A percentile compares a stretch with the other conserved stretches of the same genome.
These are phyloP conservation scores for Haematococcus lacustris DNA, from an alignment of 139 green algal genomes.

Conservation along the genomic window DNA sequence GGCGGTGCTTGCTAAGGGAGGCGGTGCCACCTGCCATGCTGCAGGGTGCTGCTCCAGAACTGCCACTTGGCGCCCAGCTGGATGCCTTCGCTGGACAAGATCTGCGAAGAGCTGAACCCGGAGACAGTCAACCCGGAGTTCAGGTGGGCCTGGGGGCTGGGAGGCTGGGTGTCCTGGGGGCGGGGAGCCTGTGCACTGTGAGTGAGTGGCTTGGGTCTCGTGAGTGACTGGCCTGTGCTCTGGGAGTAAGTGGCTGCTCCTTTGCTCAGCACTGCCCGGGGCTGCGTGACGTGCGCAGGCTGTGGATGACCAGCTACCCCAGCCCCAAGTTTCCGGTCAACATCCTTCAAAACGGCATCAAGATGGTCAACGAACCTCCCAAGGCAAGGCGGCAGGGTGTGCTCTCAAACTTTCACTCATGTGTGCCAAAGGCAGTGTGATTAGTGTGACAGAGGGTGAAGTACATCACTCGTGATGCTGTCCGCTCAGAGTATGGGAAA, in stretches of 20 bases:
- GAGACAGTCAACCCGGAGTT: constrained; percentile 55
- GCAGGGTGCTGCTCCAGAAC: constrained; percentile 53
- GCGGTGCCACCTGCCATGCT: too few relatives aligned
- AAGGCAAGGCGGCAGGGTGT: too few relatives aligned
- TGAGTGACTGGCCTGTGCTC: background rate
- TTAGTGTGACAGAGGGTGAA: too few relatives aligned
- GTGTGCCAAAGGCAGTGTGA: too few relatives aligned
- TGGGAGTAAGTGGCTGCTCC: background rate
- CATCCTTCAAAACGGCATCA: constrained; percentile 64
- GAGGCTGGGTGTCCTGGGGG: background rate
- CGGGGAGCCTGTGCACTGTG: background rate
- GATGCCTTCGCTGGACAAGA: constrained; percentile 64
- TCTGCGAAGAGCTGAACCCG: constrained; percentile 60
- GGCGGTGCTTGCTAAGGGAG: too few relatives aligned
- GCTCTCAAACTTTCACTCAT: too few relatives aligned
- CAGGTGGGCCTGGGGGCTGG: constrained; percentile 15
- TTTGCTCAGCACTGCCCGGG: background rate
- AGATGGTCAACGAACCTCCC: constrained; percentile 78
- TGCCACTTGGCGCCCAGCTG: constrained; percentile 65
- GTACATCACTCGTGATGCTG: too few relatives aligned
- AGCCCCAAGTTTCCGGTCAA: constrained; percentile 56
- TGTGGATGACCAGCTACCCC: constrained; percentile 68
- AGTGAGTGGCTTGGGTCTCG: background rate
- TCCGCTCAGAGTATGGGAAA: too few relatives aligned
- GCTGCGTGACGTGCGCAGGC: background rate